Base-by-base conservation (phyloP, 306 rosid species). In the Inga oerstediana region DNA sequence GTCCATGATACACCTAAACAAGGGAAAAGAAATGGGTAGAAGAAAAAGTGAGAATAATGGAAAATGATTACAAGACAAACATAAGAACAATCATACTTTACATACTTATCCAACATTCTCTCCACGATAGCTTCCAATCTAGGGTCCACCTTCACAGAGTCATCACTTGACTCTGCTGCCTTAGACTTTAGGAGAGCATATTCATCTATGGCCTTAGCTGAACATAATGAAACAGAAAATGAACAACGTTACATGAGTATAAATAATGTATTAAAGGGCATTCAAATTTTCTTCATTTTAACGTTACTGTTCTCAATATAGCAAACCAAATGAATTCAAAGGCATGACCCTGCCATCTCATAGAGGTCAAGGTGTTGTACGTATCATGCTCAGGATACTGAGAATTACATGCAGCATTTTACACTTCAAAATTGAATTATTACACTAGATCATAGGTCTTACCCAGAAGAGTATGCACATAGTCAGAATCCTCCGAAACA, bases 151-250 rank as follows among this genome's bases (percentile, higher is more conserved):
- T 81, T 89, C 58, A 78, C 79, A 44, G 88, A 91, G 80, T 86
- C 90, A 75, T 79, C 89, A 77, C 85, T 89, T 84, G 97, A 88
- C 85, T 92, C 98, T 5, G 93, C 93, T 27, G 92, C 97, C 92
- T 96, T 91, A 20, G 91, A 86, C 89, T 89, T 94, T 10, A 94
- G 88, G 89, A 89, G 92, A 64, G 98, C 97, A 79, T 96, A 96
- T 87, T 96, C 99, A 86, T 96, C 99, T 48, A 96, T 94, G 70
- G 98, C 98, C 84, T 94, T 96, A 82, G 97, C 99, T 96, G 97
- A 83, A 77, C 77, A 86, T 67, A 88, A 72, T 83, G 75, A n/a
- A 87, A 83, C 80, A 84, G 75, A n/a, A 87, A 83, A 81, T 37
- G 56, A 72, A 79, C 30, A 71, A 52, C 30, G 15, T 65, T 35